Conservation (phyloP, 2,329 filamentous ascomycete genomes). For the Pseudogymnoascus sp. region DNA sequence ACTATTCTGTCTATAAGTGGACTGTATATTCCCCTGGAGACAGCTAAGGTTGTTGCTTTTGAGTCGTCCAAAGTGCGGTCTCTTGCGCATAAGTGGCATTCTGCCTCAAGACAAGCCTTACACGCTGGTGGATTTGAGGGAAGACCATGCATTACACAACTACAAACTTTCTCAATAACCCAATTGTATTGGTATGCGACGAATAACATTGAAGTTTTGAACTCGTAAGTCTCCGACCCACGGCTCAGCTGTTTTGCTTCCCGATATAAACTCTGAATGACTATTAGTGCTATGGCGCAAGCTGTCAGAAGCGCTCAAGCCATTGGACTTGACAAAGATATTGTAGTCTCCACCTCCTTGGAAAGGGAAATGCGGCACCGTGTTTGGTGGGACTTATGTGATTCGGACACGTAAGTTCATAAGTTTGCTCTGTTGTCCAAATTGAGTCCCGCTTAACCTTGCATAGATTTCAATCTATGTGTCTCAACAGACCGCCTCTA, state of each 20-base stretch:
- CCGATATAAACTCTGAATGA: neutral
- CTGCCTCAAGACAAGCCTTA: neutral
- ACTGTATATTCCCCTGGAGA: conserved; percentile 21
- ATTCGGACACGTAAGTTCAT: conserved; percentile 20
- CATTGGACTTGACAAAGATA: conserved; percentile 20
- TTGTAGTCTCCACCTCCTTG: conserved; percentile 11
- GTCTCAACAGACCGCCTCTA: conserved; percentile 21
- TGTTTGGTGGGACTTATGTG: conserved; percentile 22
- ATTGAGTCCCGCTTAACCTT: neutral
- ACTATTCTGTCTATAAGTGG: conserved; percentile 25
- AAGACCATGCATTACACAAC: neutral
- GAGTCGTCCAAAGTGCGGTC: neutral
- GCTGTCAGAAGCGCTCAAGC: conserved; percentile 22
- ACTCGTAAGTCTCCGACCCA: conserved; percentile 11
- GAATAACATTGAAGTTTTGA: neutral
- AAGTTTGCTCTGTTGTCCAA: neutral
- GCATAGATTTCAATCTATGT: conserved; percentile 23
- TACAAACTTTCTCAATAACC: neutral
- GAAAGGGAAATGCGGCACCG: conserved; percentile 21
- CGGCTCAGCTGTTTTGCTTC: neutral
- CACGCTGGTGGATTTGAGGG: neutral
- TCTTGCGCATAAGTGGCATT: neutral
- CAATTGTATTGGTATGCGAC: conserved; percentile 1
- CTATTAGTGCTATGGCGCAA: conserved; percentile 16
- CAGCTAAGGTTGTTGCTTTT: conserved; percentile 18